Percentiles rank a stretch among this genome's conserved stretches.
Conservation (phyloP, 169 alveolate species). For the Besnoitia besnoiti region DNA sequence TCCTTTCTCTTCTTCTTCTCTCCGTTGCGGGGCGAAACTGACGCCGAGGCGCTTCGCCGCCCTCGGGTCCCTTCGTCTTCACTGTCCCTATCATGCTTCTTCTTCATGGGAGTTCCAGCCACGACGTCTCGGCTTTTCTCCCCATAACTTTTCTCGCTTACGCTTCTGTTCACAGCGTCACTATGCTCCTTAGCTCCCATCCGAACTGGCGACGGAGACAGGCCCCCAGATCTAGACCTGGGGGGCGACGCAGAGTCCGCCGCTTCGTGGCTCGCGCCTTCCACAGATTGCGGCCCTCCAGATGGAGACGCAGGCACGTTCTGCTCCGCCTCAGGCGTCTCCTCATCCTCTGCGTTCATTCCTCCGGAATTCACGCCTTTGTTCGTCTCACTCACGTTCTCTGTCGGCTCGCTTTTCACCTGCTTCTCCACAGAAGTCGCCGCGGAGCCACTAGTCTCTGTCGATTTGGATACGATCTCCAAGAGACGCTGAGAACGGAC, state of each 20-base stretch:
- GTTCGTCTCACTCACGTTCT: neutral
- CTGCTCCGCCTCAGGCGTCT: too few relatives aligned
- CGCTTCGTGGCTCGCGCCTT: too few relatives aligned
- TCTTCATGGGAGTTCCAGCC: neutral
- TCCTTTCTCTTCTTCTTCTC: neutral
- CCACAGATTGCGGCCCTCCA: too few relatives aligned
- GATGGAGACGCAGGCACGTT: too few relatives aligned
- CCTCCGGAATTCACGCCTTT: too few relatives aligned
- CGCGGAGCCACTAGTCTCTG: too few relatives aligned
- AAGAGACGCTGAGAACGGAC: neutral
- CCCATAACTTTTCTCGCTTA: neutral
- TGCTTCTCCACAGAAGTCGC: too few relatives aligned
- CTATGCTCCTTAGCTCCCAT: too few relatives aligned
- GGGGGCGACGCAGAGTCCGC: too few relatives aligned
- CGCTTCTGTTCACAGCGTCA: neutral
- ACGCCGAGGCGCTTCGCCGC: neutral
- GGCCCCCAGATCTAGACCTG: too few relatives aligned
- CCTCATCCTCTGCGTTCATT: too few relatives aligned
- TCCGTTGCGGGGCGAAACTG: neutral
- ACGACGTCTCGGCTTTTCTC: neutral
- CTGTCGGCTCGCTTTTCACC: neutral
- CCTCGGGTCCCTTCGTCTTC: neutral
- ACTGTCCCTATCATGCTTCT: neutral
- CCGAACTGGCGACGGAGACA: too few relatives aligned
- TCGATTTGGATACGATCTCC: neutral